Evolutionary conservation across 2,329 filamentous ascomycete species (phyloP).

Genomic region (Microcyclospora tardicrescens): DNA sequence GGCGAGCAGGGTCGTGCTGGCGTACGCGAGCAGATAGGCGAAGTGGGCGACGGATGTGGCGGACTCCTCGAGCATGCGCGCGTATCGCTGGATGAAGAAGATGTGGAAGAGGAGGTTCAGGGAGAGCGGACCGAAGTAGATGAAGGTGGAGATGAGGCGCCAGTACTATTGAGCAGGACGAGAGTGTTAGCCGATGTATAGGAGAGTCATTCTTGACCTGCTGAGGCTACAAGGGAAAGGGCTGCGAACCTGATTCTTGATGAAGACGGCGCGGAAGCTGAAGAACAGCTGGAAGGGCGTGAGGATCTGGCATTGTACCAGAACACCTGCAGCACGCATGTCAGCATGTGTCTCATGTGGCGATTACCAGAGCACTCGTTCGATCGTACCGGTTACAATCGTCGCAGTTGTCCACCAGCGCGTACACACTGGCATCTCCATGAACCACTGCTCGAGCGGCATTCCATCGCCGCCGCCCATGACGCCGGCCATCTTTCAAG

Average conservation of each 20-base stretch:
- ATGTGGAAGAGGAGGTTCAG: conserved; percentile 94
- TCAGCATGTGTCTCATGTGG: too few species aligned
- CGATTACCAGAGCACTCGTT: too few species aligned
- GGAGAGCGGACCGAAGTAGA: conserved; percentile 91
- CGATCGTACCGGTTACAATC: conserved; percentile 45
- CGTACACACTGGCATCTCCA: conserved; percentile 94
- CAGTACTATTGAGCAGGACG: conserved; percentile 55
- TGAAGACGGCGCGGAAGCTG: conserved; percentile 81
- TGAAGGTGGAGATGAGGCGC: conserved; percentile 89
- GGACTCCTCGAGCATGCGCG: conserved; percentile 85
- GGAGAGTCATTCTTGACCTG: conserved; percentile 1
- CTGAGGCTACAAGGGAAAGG: background rate
- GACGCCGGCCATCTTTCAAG: background rate
- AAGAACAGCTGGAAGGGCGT: conserved; percentile 95
- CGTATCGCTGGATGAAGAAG: conserved; percentile 96
- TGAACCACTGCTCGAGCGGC: conserved; percentile 95
- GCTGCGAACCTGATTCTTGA: conserved; percentile 68
- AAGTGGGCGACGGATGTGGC: conserved; percentile 91
- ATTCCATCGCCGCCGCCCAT: conserved; percentile 35
- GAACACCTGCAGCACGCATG: conserved; percentile 42
- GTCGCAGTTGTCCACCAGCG: conserved; percentile 95
- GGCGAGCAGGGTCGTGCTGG: conserved; percentile 62
- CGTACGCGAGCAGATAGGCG: conserved; percentile 84
- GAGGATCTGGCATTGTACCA: conserved; percentile 87
- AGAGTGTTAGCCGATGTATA: background rate